Evolutionary conservation across 306 rosid genomes (phyloP).

Genomic region (Prunus persica): DNA sequence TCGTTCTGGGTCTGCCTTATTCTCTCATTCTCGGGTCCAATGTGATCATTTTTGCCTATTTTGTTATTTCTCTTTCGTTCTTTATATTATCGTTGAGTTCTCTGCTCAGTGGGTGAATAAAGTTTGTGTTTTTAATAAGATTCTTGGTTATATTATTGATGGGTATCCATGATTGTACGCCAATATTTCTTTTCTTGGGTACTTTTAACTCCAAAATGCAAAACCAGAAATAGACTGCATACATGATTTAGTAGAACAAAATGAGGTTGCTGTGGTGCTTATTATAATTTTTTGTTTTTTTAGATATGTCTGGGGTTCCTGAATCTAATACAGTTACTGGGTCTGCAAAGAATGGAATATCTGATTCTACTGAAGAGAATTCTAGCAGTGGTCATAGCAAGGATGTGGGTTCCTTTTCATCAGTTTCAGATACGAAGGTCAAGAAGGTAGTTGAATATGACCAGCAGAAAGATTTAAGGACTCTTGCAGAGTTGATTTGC

Average conservation of each 20-base stretch:
- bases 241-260: too few species aligned
- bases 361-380: not conserved
- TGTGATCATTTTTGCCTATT: not conserved
- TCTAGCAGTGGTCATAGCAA: not conserved
- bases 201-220: too few species aligned
- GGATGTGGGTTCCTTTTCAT: not conserved
- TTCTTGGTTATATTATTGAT: too few species aligned
- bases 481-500: conserved; percentile 6
- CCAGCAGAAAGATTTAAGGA: not conserved
- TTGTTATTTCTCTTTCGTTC: not conserved
- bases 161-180: too few species aligned
- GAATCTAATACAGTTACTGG: not conserved
- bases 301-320: conserved; percentile 2
- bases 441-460: conserved; percentile 2
- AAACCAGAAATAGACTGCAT: too few species aligned
- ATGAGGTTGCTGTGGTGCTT: too few species aligned
- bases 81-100: too few species aligned
- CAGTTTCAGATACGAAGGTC: not conserved
- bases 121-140: not conserved
- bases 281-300: not conserved
- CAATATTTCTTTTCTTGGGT: too few species aligned
- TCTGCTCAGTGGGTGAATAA: not conserved
- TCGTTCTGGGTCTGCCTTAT: not conserved
- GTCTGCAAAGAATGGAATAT: not conserved
- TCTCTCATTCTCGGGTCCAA: not conserved